Percentiles rank a stretch among this genome's conserved stretches.
Conservation (phyloP, 1,284 basidiomycete genomes). For the Meira miltonrushii region DNA sequence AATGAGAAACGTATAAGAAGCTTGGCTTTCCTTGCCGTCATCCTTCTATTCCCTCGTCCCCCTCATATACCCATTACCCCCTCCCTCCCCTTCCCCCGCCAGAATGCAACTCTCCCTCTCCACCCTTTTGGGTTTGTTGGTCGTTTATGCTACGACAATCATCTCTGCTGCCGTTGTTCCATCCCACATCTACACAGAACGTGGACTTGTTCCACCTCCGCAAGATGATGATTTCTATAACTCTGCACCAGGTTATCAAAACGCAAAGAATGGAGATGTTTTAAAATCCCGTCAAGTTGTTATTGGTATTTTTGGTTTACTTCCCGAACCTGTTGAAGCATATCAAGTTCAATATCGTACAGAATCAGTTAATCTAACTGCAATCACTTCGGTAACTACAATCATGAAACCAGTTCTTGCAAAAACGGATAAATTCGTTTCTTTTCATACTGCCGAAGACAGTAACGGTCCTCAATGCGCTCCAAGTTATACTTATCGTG, state of each 20-base stretch:
- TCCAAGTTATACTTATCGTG: not conserved
- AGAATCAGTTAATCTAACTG: not conserved
- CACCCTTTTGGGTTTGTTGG: too few relatives aligned
- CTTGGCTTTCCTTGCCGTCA: too few relatives aligned
- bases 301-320: not conserved
- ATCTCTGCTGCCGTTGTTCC: too few relatives aligned
- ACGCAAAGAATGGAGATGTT: not conserved
- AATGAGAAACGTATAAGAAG: too few relatives aligned
- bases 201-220: not conserved
- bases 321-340: constrained; percentile 4
- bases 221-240: not conserved
- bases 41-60: too few relatives aligned
- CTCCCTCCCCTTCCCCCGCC: too few relatives aligned
- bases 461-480: constrained; percentile 7
- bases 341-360: constrained; percentile 10
- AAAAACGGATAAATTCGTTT: not conserved
- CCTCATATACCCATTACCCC: too few relatives aligned
- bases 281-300: not conserved
- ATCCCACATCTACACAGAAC: too few relatives aligned
- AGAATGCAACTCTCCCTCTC: too few relatives aligned
- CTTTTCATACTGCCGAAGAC: not conserved
- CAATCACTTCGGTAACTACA: constrained; percentile 3
- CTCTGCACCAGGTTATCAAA: not conserved
- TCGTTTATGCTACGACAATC: too few relatives aligned
- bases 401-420: not conserved